phyloP scores from a whole-genome alignment of 2,329 filamentous ascomycete species.

The Akanthomyces uredinophilus region DNA sequence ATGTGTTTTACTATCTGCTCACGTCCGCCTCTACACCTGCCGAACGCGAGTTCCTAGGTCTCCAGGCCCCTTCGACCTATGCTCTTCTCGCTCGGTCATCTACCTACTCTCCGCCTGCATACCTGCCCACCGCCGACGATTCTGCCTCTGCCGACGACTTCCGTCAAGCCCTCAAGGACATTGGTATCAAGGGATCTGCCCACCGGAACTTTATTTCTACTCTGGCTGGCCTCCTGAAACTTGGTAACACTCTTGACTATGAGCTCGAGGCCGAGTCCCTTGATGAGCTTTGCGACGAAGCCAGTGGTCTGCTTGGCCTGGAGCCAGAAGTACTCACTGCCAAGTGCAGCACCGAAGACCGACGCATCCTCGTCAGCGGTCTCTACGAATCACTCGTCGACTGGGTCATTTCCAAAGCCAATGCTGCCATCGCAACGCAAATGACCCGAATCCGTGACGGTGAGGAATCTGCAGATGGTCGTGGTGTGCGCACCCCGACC shows the following conservation, averaged over 20 bases:
- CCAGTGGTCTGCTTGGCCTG: constrained; percentile 76
- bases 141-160: constrained; percentile 91
- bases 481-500: constrained; percentile 57
- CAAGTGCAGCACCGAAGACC: constrained; percentile 79
- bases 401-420: constrained; percentile 87
- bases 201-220: constrained; percentile 81
- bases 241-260: constrained; percentile 86
- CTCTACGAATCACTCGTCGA: constrained; percentile 93
- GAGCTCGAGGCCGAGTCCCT: constrained; percentile 77
- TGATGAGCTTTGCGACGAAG: constrained; percentile 85
- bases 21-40: constrained; percentile 85
- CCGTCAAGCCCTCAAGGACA: constrained; percentile 75
- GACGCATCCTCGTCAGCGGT: constrained; percentile 74
- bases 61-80: constrained; percentile 74
- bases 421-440: constrained; percentile 74
- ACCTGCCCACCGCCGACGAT: constrained; percentile 89
- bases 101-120: constrained; percentile 80
- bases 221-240: constrained; percentile 79
- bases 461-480: constrained; percentile 63
- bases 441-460: constrained; percentile 62
- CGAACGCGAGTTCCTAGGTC: constrained; percentile 80
- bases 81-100: constrained; percentile 73
- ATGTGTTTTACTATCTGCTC: constrained; percentile 95
- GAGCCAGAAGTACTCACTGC: constrained; percentile 76
- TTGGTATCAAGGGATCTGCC: constrained; percentile 84